These are phyloP conservation scores for Warburgia ugandensis DNA, from an alignment of 164 flowering plant genomes.

Conservation along the genomic window DNA sequence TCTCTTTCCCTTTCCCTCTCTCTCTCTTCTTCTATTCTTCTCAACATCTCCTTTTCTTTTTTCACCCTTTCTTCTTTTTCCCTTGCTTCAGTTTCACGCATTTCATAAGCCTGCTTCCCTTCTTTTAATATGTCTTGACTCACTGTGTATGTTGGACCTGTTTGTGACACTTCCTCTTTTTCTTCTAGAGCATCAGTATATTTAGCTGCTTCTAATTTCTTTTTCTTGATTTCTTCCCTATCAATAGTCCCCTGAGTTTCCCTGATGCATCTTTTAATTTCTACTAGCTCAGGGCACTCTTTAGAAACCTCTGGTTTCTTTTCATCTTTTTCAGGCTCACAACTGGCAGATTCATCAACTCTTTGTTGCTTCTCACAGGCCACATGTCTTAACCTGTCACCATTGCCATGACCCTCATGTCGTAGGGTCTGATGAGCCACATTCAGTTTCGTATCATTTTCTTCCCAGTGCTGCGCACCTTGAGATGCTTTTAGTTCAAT, in stretches of 20 bases:
- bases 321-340: conserved; percentile 4
- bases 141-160: conserved; percentile 17
- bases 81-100: conserved; percentile 1
- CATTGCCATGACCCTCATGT: conserved; percentile 10
- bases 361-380: conserved; percentile 8
- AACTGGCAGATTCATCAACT: background rate
- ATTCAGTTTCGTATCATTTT: conserved; percentile 16
- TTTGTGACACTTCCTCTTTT: too few species aligned
- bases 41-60: too few species aligned
- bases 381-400: background rate
- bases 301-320: conserved; percentile 3
- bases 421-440: conserved; percentile 17
- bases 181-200: conserved; percentile 6
- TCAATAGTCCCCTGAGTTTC: conserved; percentile 4
- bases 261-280: background rate
- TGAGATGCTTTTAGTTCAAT: conserved; percentile 9
- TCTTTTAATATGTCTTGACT: conserved; percentile 21
- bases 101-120: conserved; percentile 15
- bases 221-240: conserved; percentile 14
- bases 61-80: conserved; percentile 33
- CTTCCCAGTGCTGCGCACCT: conserved; percentile 22
- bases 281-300: conserved; percentile 8
- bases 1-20: conserved; percentile 36
- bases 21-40: conserved; percentile 31
- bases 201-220: conserved; percentile 22